Conservation (phyloP, 108 stramenopile species). For the Conticribra weissflogii region DNA sequence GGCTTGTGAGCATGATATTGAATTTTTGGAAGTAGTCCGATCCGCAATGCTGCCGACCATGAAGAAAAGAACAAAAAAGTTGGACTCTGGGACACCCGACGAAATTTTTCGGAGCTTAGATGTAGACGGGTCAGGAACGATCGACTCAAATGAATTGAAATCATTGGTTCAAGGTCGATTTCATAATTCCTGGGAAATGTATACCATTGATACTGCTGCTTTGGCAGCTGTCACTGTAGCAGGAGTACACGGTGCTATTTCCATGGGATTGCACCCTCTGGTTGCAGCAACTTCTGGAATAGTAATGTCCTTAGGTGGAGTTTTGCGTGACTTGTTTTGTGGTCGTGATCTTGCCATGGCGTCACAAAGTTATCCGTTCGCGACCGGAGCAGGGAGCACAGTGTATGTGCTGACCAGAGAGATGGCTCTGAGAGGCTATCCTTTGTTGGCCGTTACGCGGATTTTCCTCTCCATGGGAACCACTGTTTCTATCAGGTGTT, state of each 20-base stretch:
- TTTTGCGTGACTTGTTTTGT: slow-evolving; percentile 44
- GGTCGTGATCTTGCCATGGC: slow-evolving; percentile 31
- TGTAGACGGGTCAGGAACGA: slow-evolving; percentile 16
- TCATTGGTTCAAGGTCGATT: slow-evolving; percentile 12
- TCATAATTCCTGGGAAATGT: slow-evolving; percentile 13
- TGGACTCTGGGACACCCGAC: neutral
- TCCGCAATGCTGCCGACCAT: slow-evolving; percentile 2
- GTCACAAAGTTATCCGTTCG: slow-evolving; percentile 32
- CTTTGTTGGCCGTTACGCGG: slow-evolving; percentile 4
- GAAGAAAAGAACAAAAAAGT: neutral
- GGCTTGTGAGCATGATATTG: slow-evolving; percentile 7
- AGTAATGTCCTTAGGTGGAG: slow-evolving; percentile 49
- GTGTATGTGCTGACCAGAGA: slow-evolving; percentile 30
- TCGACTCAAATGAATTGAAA: slow-evolving; percentile 18
- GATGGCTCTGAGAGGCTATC: slow-evolving; percentile 12
- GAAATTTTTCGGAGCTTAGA: slow-evolving; percentile 6
- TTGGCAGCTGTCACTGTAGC: slow-evolving; percentile 31
- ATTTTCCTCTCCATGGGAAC: slow-evolving; percentile 11
- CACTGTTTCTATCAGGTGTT: slow-evolving; percentile 15
- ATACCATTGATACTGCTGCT: slow-evolving; percentile 42
- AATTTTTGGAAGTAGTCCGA: slow-evolving; percentile 1
- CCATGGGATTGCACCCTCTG: slow-evolving; percentile 31
- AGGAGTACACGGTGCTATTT: slow-evolving; percentile 35
- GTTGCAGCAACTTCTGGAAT: slow-evolving; percentile 36
- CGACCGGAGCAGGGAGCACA: slow-evolving; percentile 19